A percentile compares a stretch with the other conserved stretches of the same genome.
Evolutionary conservation across 2,329 filamentous ascomycete species (phyloP).

Genomic region (Aspergillus tamarii): DNA sequence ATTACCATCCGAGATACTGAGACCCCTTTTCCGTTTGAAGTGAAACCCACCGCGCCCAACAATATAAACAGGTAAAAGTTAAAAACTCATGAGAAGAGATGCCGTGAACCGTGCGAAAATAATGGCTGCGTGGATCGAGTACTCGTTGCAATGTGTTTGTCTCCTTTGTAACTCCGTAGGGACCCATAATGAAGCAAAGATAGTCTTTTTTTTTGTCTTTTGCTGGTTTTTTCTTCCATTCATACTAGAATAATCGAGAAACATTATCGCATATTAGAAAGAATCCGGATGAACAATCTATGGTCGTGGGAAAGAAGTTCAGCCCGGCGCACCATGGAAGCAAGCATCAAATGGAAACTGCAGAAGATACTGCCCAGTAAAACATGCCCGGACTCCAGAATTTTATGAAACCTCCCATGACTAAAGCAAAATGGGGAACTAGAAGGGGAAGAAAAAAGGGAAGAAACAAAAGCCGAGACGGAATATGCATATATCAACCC

Average conservation of each 20-base stretch:
- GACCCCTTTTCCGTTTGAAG: background rate
- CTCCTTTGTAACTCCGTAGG: background rate
- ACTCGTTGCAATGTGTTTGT: constrained; percentile 2
- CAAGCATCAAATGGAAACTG: constrained; percentile 30
- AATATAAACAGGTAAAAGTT: background rate
- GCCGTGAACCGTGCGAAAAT: background rate
- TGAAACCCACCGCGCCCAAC: background rate
- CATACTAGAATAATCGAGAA: constrained; percentile 32
- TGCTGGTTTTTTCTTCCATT: constrained; percentile 29
- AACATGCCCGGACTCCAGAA: constrained; percentile 42
- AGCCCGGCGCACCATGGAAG: constrained; percentile 32
- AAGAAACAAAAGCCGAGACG: constrained; percentile 24
- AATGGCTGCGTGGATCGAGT: background rate
- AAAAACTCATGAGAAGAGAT: constrained; percentile 2
- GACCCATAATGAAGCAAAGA: constrained; percentile 8
- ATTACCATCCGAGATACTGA: background rate
- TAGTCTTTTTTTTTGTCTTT: constrained; percentile 26
- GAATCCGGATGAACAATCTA: constrained; percentile 33
- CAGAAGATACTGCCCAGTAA: constrained; percentile 35
- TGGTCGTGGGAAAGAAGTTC: constrained; percentile 35
- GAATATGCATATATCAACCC: constrained; percentile 29
- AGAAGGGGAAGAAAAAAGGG: constrained; percentile 7
- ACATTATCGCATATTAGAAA: constrained; percentile 17
- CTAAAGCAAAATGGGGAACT: constrained; percentile 26
- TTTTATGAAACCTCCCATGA: constrained; percentile 37